Conservation (phyloP, 768 basidiomycete genomes). For the Trichaptum fuscoviolaceum region DNA sequence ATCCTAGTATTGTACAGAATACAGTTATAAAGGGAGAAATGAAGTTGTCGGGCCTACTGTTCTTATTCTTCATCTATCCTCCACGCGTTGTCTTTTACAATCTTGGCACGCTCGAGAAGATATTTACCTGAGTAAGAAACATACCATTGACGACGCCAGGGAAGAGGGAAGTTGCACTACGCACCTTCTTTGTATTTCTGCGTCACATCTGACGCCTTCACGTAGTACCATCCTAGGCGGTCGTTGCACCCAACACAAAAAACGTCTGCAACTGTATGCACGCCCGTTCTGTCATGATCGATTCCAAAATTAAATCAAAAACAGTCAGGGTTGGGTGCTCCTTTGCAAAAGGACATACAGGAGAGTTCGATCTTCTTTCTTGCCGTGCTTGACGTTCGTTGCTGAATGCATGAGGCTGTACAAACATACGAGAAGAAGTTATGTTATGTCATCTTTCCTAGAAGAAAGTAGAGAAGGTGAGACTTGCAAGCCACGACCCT, state of each 20-base stretch:
- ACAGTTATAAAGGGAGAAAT: not conserved
- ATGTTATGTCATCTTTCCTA: not conserved
- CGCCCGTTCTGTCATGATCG: conserved; percentile 52
- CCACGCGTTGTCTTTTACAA: conserved; percentile 83
- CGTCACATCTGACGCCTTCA: conserved; percentile 65
- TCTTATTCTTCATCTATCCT: conserved; percentile 39
- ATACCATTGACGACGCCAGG: not conserved
- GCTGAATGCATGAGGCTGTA: conserved; percentile 72
- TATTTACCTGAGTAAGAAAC: conserved; percentile 62
- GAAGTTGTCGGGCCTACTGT: not conserved
- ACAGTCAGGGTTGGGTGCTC: conserved; percentile 9
- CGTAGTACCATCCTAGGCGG: conserved; percentile 77
- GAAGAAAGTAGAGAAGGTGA: not conserved
- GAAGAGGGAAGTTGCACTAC: conserved; percentile 10
- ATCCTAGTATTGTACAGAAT: too few relatives aligned
- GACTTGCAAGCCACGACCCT: conserved; percentile 75
- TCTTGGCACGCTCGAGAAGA: conserved; percentile 70
- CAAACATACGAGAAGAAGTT: not conserved
- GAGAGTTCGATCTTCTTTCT: conserved; percentile 67
- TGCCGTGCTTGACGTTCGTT: conserved; percentile 67
- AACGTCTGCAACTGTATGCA: conserved; percentile 76
- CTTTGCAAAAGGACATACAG: conserved; percentile 37
- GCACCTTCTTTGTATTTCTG: conserved; percentile 87
- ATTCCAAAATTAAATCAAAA: conserved; percentile 4
- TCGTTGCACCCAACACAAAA: conserved; percentile 78